Percentiles rank a stretch among this genome's conserved stretches.
Conservation (phyloP, 208 protist genomes). For the Wallacemonas rigidus region DNA sequence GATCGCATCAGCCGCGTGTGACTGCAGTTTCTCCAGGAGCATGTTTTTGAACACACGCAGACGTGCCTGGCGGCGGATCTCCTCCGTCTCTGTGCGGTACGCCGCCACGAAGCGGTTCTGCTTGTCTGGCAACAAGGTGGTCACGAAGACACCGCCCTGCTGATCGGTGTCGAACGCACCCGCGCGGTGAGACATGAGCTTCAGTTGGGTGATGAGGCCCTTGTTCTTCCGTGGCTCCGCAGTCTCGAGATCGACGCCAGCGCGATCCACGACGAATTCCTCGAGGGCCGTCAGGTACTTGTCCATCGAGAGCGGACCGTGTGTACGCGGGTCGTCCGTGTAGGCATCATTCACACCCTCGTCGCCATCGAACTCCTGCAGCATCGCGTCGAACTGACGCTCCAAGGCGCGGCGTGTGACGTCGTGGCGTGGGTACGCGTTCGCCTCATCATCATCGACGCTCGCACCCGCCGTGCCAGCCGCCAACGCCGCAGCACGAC, state of each 20-base stretch:
- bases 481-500: slow-evolving; percentile 3
- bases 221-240: slow-evolving; percentile 77
- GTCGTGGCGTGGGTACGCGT: slow-evolving; percentile 53
- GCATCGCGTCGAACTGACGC: slow-evolving; percentile 52
- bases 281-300: slow-evolving; percentile 82
- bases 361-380: slow-evolving; percentile 60
- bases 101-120: slow-evolving; percentile 70
- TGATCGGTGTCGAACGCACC: slow-evolving; percentile 62
- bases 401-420: slow-evolving; percentile 48
- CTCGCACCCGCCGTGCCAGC: slow-evolving; percentile 30
- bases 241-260: slow-evolving; percentile 69
- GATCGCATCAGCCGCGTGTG: slow-evolving; percentile 14
- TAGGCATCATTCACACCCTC: slow-evolving; percentile 58
- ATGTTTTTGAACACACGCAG: slow-evolving; percentile 32
- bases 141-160: slow-evolving; percentile 58
- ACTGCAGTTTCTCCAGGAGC: slow-evolving; percentile 16
- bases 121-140: slow-evolving; percentile 71
- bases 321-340: slow-evolving; percentile 75
- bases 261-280: slow-evolving; percentile 77
- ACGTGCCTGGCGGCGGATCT: slow-evolving; percentile 61
- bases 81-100: slow-evolving; percentile 67
- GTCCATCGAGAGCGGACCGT: slow-evolving; percentile 67
- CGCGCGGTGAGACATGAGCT: slow-evolving; percentile 51
- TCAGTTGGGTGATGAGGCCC: slow-evolving; percentile 79
- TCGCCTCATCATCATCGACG: slow-evolving; percentile 22